Evolutionary conservation across 1,284 basidiomycete species (phyloP).

Genomic region (Agaricales sp.): DNA sequence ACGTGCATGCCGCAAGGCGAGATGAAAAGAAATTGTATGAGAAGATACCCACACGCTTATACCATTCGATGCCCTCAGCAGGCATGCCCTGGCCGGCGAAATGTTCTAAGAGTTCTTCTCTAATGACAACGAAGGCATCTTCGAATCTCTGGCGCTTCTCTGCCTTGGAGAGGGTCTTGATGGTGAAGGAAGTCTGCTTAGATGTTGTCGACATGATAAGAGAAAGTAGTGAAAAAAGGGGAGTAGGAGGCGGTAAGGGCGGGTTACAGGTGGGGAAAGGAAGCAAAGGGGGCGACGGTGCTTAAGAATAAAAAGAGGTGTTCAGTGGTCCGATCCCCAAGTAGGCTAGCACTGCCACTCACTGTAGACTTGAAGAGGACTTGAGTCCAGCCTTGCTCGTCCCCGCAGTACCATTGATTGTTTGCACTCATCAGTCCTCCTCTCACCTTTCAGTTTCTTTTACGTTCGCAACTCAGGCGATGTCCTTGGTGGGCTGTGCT

Average conservation of each 20-base stretch:
- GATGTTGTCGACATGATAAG: background rate
- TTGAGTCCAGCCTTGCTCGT: background rate
- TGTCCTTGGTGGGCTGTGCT: background rate
- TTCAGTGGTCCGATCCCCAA: background rate
- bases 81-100: slow-evolving; percentile 48
- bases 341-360: background rate
- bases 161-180: slow-evolving; percentile 10
- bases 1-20: background rate
- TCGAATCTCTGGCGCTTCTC: slow-evolving; percentile 19
- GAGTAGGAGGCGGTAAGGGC: background rate
- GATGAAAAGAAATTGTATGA: background rate
- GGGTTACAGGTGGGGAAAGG: background rate
- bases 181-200: background rate
- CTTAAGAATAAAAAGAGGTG: background rate
- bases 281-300: background rate
- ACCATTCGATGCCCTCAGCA: slow-evolving; percentile 54
- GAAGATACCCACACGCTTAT: slow-evolving; percentile 34
- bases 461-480: no score
- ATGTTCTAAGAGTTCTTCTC: slow-evolving; percentile 30
- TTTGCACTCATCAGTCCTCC: background rate
- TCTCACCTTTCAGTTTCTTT: background rate
- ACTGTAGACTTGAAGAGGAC: background rate
- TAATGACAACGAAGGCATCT: slow-evolving; percentile 18
- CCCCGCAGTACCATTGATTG: background rate
- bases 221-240: background rate